Percentiles rank a stretch among this genome's conserved stretches.
Evolutionary conservation across 148 eudicot species (phyloP).

Genomic region (Salicornia ramosissima): DNA sequence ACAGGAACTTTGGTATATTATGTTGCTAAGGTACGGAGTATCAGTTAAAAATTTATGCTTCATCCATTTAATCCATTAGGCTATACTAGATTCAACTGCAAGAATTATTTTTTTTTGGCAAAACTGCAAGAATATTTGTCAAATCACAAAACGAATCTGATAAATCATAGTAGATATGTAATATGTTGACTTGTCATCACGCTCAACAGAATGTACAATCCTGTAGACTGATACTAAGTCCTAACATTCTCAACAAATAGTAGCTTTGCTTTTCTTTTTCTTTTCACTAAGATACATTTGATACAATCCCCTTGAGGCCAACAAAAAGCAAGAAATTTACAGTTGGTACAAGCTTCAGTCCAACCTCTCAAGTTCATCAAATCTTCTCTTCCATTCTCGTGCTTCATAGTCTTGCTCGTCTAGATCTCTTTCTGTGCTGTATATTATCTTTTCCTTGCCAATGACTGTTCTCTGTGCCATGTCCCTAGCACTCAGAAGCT

Average conservation of each 20-base stretch:
- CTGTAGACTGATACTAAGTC: no score
- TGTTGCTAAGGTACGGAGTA: no score
- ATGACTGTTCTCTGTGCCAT: conserved; percentile 85
- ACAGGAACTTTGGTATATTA: no score
- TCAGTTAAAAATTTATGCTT: no score
- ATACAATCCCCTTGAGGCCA: conserved; percentile 6
- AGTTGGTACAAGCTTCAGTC: conserved; percentile 29
- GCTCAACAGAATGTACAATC: no score
- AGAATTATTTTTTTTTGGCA: no score
- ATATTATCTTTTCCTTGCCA: conserved; percentile 75
- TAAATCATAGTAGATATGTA: no score
- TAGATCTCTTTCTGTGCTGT: conserved; percentile 74
- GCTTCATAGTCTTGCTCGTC: conserved; percentile 77
- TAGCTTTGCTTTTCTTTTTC: background rate
- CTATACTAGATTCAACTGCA: no score
- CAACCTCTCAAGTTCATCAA: conserved; percentile 57
- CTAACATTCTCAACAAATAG: conserved; percentile 5
- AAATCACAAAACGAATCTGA: no score
- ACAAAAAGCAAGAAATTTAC: conserved; percentile 25
- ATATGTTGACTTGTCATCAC: no score
- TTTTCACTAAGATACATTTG: background rate
- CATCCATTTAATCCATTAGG: no score
- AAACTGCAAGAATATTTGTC: no score
- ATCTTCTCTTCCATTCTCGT: conserved; percentile 74
- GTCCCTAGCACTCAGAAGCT: conserved; percentile 91